Base-by-base conservation (phyloP, 345 rosid species). In the Salix exigua region DNA sequence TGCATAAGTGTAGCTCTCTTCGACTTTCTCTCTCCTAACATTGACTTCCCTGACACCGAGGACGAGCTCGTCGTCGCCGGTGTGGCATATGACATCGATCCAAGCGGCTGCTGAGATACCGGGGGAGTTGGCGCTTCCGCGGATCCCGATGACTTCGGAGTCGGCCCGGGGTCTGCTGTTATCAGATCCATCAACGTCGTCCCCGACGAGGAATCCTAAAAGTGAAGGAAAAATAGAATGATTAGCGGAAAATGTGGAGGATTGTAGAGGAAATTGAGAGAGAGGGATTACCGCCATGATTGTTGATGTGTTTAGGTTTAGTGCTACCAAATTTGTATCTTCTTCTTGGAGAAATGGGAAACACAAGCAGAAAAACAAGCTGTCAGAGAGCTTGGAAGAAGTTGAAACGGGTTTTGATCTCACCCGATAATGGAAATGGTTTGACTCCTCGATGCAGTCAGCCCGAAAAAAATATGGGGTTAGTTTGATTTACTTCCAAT, bases 141-240 rank as follows among this genome's bases (percentile, higher is more conserved):
- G 30, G 91, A 76, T 48, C 87, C 85, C 31, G 80, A 64, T 2
- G 88, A 82, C 5, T 88, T 44, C 33, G 73, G 14, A 35, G 78
- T 44, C 23, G 80, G 19, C 46, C 80, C 79, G 9, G 99, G 97
- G 79, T 96, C 99, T 28, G 98, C 93, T 78, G 98, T 87, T 65
- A 96, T 96, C 86, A 93, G 94, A 93, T 96, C 99, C 99, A 96
- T 96, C 76, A 96, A 88, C 72, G 99, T 93, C 28, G 81, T 91
- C 75, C 98, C 98, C 69, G 97, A 86, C 10, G 97, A 86, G 8
- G 97, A 89, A 50, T 96, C 98, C 98, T 93, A 78, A 42, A 73
- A 66, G 21, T 0, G 21, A 16, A 50, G 7, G 55, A 16, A 50
- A 50, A 50, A 4, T 50, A 4, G 55, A 50, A 18, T 50, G 21